These are phyloP conservation scores for Cyclotella baltica DNA, from an alignment of 108 stramenopile genomes.

Conservation along the genomic window DNA sequence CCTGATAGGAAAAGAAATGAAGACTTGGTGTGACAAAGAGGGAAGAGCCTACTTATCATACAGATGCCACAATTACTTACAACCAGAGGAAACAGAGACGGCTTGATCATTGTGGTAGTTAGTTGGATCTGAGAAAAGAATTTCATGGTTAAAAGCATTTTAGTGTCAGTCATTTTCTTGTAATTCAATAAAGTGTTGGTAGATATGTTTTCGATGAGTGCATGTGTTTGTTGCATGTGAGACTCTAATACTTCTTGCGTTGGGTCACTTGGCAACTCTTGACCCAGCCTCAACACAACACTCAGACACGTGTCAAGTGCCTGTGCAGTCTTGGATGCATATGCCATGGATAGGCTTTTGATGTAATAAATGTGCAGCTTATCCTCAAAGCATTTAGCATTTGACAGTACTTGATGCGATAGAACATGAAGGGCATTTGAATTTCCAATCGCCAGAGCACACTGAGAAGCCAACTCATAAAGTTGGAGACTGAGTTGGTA, in stretches of 20 bases:
- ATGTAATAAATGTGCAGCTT: conserved; percentile 1
- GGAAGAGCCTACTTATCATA: too few species aligned
- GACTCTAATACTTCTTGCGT: conserved; percentile 1
- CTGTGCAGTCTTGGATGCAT: neutral
- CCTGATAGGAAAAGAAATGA: too few species aligned
- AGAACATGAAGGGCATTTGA: neutral
- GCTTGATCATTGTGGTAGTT: neutral
- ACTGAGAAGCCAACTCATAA: neutral
- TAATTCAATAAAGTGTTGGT: conserved; percentile 6
- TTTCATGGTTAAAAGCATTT: conserved; percentile 21
- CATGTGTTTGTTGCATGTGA: conserved; percentile 13
- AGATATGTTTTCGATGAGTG: conserved; percentile 6
- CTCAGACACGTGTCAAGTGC: neutral
- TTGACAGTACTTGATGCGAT: conserved; percentile 2
- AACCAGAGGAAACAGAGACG: neutral
- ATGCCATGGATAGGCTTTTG: neutral
- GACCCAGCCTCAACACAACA: neutral
- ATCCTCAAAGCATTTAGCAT: conserved; percentile 22
- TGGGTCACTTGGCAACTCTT: conserved; percentile 1
- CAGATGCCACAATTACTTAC: neutral
- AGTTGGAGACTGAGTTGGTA: neutral
- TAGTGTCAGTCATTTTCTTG: conserved; percentile 12
- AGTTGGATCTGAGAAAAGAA: neutral
- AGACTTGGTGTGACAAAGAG: too few species aligned
- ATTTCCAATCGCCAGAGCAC: conserved; percentile 4